These are phyloP conservation scores for Cadophora sp. DNA, from an alignment of 2,329 filamentous ascomycete genomes.

Conservation along the genomic window DNA sequence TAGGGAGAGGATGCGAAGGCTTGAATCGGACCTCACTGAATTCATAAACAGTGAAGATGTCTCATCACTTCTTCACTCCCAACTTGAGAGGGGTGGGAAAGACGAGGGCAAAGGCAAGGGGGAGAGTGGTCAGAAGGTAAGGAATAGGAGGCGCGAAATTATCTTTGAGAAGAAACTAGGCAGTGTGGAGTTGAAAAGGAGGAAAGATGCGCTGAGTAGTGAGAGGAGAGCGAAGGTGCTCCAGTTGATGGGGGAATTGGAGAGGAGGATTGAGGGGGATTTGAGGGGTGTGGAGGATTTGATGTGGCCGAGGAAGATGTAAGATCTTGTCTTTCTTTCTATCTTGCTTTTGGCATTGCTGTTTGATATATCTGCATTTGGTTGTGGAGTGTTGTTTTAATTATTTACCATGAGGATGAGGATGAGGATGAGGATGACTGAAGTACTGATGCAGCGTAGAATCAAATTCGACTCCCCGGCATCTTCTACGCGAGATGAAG, in stretches of 20 bases:
- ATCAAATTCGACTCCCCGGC: background rate
- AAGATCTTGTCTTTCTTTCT: background rate
- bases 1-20: background rate
- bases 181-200: background rate
- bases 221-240: background rate
- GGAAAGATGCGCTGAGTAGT: background rate
- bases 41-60: background rate
- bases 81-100: background rate
- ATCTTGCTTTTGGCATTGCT: too few species aligned
- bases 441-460: background rate
- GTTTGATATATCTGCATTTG: too few species aligned
- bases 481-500: background rate
- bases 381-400: too few species aligned
- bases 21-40: background rate
- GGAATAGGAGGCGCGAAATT: background rate
- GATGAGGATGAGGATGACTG: too few species aligned
- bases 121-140: background rate
- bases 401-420: too few species aligned
- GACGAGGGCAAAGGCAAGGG: background rate
- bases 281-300: constrained; percentile 15
- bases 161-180: background rate
- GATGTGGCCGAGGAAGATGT: constrained; percentile 11
- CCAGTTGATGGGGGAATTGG: background rate
- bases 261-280: background rate
- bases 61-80: background rate